Conservation (phyloP, 176 grass and related monocot species). For the Cymbopogon citratus region DNA sequence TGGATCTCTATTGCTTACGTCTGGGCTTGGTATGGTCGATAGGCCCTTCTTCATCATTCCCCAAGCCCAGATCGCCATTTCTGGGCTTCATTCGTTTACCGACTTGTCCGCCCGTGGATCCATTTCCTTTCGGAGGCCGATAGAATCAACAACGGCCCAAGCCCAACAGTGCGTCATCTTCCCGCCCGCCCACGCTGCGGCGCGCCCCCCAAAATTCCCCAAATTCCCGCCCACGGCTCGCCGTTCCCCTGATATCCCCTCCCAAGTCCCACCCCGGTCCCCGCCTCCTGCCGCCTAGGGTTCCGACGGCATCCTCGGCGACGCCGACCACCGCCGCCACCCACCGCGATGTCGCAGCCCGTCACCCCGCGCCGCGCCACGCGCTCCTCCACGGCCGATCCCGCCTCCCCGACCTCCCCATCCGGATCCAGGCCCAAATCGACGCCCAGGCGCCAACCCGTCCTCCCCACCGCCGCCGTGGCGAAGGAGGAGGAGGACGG, state of each 20-base stretch:
- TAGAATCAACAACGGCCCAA: not conserved
- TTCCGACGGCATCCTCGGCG: conserved; percentile 12
- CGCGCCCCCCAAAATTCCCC: conserved; percentile 2
- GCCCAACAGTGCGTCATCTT: not conserved
- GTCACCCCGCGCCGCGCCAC: conserved; percentile 44
- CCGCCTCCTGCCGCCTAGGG: conserved; percentile 1
- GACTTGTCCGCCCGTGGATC: not conserved
- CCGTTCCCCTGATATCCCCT: not conserved
- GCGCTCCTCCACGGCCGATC: conserved; percentile 24
- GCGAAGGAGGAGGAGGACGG: not conserved
- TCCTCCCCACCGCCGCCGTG: not conserved
- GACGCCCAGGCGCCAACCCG: not conserved
- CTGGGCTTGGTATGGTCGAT: not conserved
- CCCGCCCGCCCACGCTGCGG: not conserved
- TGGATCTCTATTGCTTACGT: too few species aligned
- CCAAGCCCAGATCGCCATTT: not conserved
- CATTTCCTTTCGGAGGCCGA: not conserved
- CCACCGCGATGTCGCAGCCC: conserved; percentile 34
- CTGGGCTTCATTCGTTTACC: not conserved
- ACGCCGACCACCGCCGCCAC: not conserved
- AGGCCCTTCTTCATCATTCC: not conserved
- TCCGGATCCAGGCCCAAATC: conserved; percentile 34
- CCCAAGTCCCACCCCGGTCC: not conserved
- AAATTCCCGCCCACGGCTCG: not conserved
- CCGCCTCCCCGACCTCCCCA: conserved; percentile 10